Evolutionary conservation across 352 stramenopile genomes (phyloP).

Genomic region (Phytopythium litorale): DNA sequence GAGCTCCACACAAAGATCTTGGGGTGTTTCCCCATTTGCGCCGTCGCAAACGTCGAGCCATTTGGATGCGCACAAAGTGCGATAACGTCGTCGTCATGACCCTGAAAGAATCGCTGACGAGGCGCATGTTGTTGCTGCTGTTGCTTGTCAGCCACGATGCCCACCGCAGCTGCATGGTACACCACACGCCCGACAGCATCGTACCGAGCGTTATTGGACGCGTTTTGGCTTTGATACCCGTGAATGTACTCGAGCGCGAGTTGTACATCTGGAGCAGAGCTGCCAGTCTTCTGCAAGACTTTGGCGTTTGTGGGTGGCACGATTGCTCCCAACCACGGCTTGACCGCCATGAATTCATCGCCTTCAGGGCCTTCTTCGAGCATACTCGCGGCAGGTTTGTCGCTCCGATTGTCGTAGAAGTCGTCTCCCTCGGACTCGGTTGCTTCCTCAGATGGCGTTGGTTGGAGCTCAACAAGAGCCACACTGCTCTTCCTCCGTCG

Average conservation of each 20-base stretch:
- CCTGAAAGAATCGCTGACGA: slow-evolving; percentile 51
- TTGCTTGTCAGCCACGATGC: slow-evolving; percentile 57
- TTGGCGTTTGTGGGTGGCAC: slow-evolving; percentile 56
- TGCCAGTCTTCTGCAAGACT: slow-evolving; percentile 23
- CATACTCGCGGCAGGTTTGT: background rate
- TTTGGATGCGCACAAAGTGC: slow-evolving; percentile 79
- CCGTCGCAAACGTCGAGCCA: slow-evolving; percentile 74
- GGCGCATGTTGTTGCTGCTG: slow-evolving; percentile 10
- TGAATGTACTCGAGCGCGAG: slow-evolving; percentile 70
- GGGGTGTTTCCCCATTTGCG: slow-evolving; percentile 79
- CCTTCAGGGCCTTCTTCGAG: slow-evolving; percentile 38
- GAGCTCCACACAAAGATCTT: slow-evolving; percentile 84
- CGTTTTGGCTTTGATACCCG: slow-evolving; percentile 73
- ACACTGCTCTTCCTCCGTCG: slow-evolving; percentile 2
- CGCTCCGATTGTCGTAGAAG: background rate
- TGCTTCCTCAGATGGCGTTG: background rate
- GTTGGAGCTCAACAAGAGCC: background rate
- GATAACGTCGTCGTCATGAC: slow-evolving; percentile 84
- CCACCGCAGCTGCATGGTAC: slow-evolving; percentile 77
- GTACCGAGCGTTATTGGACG: slow-evolving; percentile 76
- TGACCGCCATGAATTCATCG: slow-evolving; percentile 90
- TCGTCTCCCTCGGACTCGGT: background rate
- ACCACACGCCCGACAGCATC: slow-evolving; percentile 51
- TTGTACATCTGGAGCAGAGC: slow-evolving; percentile 27
- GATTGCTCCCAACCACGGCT: slow-evolving; percentile 84